Conservation (phyloP, 2,329 filamentous ascomycete species). For the Alternaria longipes region DNA sequence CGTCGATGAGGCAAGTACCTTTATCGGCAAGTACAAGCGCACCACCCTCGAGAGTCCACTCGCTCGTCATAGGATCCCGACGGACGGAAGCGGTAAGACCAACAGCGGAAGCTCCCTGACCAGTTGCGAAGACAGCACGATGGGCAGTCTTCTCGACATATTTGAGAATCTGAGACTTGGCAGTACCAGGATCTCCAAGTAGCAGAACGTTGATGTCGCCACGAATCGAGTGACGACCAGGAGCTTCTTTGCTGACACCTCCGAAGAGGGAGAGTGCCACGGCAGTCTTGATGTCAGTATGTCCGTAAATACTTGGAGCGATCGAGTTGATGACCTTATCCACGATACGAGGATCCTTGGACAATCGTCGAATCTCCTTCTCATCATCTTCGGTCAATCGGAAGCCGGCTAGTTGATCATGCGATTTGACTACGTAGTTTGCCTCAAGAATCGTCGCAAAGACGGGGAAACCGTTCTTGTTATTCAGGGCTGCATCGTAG, state of each 20-base stretch:
- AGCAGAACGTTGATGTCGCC: constrained; percentile 98
- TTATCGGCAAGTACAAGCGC: constrained; percentile 94
- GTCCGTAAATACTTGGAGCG: constrained; percentile 96
- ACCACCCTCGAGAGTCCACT: constrained; percentile 97
- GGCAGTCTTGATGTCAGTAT: constrained; percentile 96
- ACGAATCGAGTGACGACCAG: constrained; percentile 87
- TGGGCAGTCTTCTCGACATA: constrained; percentile 98
- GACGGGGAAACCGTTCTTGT: constrained; percentile 97
- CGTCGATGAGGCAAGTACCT: constrained; percentile 95
- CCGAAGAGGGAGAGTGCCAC: constrained; percentile 94
- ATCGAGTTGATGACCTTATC: constrained; percentile 94
- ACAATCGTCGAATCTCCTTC: constrained; percentile 85
- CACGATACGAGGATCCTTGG: constrained; percentile 87
- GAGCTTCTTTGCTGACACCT: constrained; percentile 90
- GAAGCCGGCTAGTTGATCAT: constrained; percentile 97
- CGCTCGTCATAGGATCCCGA: constrained; percentile 90
- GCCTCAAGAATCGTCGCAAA: constrained; percentile 98
- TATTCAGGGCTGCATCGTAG: constrained; percentile 96
- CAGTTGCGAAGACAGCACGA: constrained; percentile 94
- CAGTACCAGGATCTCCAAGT: constrained; percentile 95
- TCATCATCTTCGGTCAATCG: constrained; percentile 95
- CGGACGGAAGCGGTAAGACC: constrained; percentile 97
- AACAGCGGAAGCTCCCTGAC: constrained; percentile 95
- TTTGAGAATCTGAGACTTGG: constrained; percentile 97
- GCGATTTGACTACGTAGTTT: constrained; percentile 95